Evolutionary conservation across 257 asterid species (phyloP), one percentile per base, ranked within the genome.

Genomic region (Echium plantagineum): DNA sequence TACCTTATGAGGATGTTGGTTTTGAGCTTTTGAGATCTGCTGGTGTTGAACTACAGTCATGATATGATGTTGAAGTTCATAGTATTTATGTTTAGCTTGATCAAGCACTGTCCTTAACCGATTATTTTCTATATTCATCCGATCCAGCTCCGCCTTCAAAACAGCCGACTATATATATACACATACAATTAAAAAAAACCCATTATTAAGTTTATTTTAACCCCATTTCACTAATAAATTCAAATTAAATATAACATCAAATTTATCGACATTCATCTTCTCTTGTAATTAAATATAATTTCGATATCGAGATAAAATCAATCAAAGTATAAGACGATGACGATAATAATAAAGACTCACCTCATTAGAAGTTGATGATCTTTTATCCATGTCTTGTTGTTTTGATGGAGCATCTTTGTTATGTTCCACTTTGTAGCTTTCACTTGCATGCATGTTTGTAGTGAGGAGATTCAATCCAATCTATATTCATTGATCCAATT

Each of bases 111-210:
- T 47, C 71, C 68, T 69, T 30, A 80, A 42, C 5, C 69, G 67
- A 51, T 76, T 77, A 48, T 80, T 80, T 67, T 80, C 85, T 17
- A 62, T 49, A 62, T 59, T 74, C 76, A 80, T 74, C 62, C 70
- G 69, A 38, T 74, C 69, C 22, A 71, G 21, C 69, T 80, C 78
- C 0, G 78, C 75, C 68, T 60, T 71, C 53, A 80, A 47, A 28
- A 32, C 71, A 22, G 55, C 64, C 30, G 60, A 57, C 85, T 79
- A 74, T 67, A 66, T 21, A 58, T 21, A n/a, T n/a, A n/a, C n/a
- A n/a, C n/a, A n/a, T n/a, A n/a, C n/a, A n/a, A n/a, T n/a, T n/a
- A n/a, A n/a, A n/a, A n/a, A n/a, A n/a, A n/a, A n/a, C n/a, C n/a
- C n/a, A n/a, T n/a, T n/a, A n/a, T n/a, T n/a, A n/a, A n/a, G n/a